Percentiles rank a stretch among this genome's conserved stretches.
Evolutionary conservation across 108 stramenopile species (phyloP).

Genomic region (Cyclotella baltica): DNA sequence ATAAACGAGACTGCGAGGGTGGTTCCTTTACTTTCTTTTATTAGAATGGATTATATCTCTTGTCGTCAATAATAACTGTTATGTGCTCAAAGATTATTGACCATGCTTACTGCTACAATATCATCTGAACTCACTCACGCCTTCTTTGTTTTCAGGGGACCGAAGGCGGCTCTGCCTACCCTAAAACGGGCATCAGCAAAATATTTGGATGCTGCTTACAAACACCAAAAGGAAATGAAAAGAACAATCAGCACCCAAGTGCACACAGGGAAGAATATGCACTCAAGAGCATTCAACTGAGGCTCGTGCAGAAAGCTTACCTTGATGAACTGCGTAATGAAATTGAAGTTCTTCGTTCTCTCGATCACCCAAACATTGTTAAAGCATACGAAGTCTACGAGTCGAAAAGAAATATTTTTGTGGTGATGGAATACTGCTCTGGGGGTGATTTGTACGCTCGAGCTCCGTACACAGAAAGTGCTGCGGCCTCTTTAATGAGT

Average conservation of each 20-base stretch:
- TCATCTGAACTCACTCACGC: too few species aligned
- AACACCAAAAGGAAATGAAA: not conserved
- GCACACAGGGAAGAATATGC: slow-evolving; percentile 61
- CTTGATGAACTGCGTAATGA: slow-evolving; percentile 90
- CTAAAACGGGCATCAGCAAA: slow-evolving; percentile 1
- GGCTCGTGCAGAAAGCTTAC: slow-evolving; percentile 63
- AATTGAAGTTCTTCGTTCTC: slow-evolving; percentile 79
- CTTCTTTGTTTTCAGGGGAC: too few species aligned
- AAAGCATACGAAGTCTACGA: slow-evolving; percentile 87
- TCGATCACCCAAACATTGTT: slow-evolving; percentile 97
- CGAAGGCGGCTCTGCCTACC: slow-evolving; percentile 62
- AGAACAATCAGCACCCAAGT: not conserved
- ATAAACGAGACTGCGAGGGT: too few species aligned
- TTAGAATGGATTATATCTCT: too few species aligned
- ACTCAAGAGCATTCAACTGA: slow-evolving; percentile 68
- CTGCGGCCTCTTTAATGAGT: slow-evolving; percentile 61
- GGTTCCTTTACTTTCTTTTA: too few species aligned
- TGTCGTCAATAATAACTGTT: too few species aligned
- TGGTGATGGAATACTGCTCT: slow-evolving; percentile 81
- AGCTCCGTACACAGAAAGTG: slow-evolving; percentile 83
- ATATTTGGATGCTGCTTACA: slow-evolving; percentile 37
- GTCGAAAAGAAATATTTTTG: slow-evolving; percentile 67
- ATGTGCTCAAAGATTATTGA: too few species aligned
- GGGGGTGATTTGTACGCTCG: slow-evolving; percentile 91
- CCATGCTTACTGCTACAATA: too few species aligned